Conservation (phyloP, 305 asterid genomes). For the Coffea humblotiana region DNA sequence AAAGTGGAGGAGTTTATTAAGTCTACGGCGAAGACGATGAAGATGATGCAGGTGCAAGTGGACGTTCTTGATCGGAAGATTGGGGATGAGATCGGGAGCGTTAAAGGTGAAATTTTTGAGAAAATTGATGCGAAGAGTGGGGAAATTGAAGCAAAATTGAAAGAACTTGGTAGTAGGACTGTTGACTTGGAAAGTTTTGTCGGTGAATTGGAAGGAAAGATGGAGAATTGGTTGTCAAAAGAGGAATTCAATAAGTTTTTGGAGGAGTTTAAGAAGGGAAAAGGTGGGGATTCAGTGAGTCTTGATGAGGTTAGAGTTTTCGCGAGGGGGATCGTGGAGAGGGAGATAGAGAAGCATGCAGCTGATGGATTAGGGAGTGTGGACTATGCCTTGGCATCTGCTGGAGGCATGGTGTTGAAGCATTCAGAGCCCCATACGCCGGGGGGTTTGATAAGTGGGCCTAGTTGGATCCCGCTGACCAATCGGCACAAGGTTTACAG, state of each 20-base stretch:
- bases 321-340: constrained; percentile 68
- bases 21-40: constrained; percentile 52
- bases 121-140: constrained; percentile 45
- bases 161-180: constrained; percentile 49
- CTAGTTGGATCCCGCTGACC: constrained; percentile 22
- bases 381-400: constrained; percentile 77
- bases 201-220: constrained; percentile 41
- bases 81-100: constrained; percentile 41
- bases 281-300: constrained; percentile 36
- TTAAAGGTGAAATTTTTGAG: constrained; percentile 55
- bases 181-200: constrained; percentile 60
- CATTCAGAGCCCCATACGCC: constrained; percentile 63
- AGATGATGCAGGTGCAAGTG: constrained; percentile 83
- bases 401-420: constrained; percentile 69
- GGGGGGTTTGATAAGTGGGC: constrained; percentile 22
- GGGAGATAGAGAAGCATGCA: constrained; percentile 75
- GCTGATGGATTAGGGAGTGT: constrained; percentile 92
- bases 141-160: constrained; percentile 50
- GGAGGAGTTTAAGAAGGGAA: constrained; percentile 55
- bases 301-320: constrained; percentile 64
- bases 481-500: constrained; percentile 25
- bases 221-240: constrained; percentile 51
- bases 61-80: constrained; percentile 57
- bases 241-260: constrained; percentile 61
- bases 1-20: constrained; percentile 62